Percentiles rank a stretch among this genome's conserved stretches.
phyloP scores from a whole-genome alignment of 2,329 filamentous ascomycete genomes.

The Sporothrix schenckii region DNA sequence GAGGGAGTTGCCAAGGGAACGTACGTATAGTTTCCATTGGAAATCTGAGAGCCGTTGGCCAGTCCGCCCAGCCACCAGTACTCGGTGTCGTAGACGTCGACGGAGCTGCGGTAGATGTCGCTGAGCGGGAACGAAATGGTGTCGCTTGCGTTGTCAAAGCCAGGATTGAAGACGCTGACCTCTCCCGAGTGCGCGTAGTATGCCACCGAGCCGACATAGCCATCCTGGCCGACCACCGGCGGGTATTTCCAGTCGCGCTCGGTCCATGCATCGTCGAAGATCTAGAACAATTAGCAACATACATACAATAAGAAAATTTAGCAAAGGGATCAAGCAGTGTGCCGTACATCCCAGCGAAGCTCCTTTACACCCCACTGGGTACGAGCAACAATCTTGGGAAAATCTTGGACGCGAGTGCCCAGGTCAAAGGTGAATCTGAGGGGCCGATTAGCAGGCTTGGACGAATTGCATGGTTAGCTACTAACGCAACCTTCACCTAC shows the following conservation, averaged over 20 bases:
- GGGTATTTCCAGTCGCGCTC: constrained; percentile 39
- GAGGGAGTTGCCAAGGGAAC: background rate
- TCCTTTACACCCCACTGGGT: constrained; percentile 34
- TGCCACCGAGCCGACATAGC: constrained; percentile 38
- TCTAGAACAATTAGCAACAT: background rate
- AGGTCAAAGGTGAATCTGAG: constrained; percentile 38
- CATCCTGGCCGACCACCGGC: constrained; percentile 36
- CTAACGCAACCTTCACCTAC: background rate
- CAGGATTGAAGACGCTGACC: constrained; percentile 6
- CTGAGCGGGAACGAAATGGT: constrained; percentile 35
- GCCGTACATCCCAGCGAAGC: constrained; percentile 40
- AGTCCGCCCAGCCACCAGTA: constrained; percentile 36
- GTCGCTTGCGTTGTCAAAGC: constrained; percentile 27
- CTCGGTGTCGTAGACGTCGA: constrained; percentile 34
- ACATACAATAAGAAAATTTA: too few relatives aligned
- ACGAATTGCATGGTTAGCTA: too few relatives aligned
- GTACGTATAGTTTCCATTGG: constrained; percentile 42
- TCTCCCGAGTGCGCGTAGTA: constrained; percentile 19
- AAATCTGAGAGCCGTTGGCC: constrained; percentile 41
- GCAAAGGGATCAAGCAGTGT: background rate
- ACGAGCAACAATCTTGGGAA: constrained; percentile 39
- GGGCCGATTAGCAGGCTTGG: background rate
- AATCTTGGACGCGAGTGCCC: constrained; percentile 38
- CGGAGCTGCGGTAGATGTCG: constrained; percentile 35
- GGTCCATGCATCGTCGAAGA: constrained; percentile 37